A percentile compares a stretch with the other conserved stretches of the same genome.
Conservation (phyloP, 2,329 filamentous ascomycete species). For the Fusarium haematococcum region DNA sequence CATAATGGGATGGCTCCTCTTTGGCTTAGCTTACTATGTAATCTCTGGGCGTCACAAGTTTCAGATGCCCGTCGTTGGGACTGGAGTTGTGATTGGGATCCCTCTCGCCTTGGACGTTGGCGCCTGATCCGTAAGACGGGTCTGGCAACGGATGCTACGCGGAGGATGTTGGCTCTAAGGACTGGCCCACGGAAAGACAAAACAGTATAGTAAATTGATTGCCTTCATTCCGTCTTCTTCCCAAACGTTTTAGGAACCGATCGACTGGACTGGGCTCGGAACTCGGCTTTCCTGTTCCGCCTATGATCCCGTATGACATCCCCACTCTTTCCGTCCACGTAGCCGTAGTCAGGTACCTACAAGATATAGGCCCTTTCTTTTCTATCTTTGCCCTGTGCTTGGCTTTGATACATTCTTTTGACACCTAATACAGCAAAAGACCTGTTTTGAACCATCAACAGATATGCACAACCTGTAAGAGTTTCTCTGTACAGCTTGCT, state of each 20-base stretch:
- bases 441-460: background rate
- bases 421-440: background rate
- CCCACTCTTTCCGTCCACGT: background rate
- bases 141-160: background rate
- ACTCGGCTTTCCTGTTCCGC: background rate
- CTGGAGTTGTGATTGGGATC: background rate
- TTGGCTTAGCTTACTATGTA: background rate
- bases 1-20: background rate
- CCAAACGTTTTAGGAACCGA: background rate
- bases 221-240: background rate
- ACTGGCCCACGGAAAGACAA: background rate
- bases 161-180: background rate
- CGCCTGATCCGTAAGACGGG: background rate
- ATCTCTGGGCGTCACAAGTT: background rate
- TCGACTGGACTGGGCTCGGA: background rate
- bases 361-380: background rate
- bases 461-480: background rate
- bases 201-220: background rate
- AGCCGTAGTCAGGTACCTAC: background rate
- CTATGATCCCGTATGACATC: background rate
- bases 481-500: background rate
- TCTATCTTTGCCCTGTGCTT: background rate
- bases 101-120: background rate
- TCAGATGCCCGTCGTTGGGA: background rate
- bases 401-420: background rate